Evolutionary conservation across 768 basidiomycete genomes (phyloP), one percentile per base, ranked within the genome.

Genomic region (Obba rivulosa): DNA sequence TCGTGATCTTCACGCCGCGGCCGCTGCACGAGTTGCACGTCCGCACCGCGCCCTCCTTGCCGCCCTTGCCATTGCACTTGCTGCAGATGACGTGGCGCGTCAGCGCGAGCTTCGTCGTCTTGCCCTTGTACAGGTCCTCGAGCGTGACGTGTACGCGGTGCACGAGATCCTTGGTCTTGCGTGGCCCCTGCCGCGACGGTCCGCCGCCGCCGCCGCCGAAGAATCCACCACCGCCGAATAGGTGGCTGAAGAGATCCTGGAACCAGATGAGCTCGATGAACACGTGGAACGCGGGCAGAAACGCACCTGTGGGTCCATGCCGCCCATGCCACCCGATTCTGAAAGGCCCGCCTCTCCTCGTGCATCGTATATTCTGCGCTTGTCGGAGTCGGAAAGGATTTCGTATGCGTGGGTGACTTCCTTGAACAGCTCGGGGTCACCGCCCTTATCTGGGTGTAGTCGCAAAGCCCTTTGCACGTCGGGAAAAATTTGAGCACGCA

Each of bases 51-150:
- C 95, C 96, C 16, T 96, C 94, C 70, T 98, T 98, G 48, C 96
- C 96, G 41, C 96, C 96, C 65, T 88, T 92, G 60, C 96, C 96
- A 58, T 86, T 86, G 72, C 96, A 99, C 63, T 92, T 92, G 48
- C 74, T 65, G 70, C 96, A 99, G 61, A 98, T 87, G 54, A 93
- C 79, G 60, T 95, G 96, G 54, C 95, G 90, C 17, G 93, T 96
- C 39, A 99, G 77, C 36, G 96, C 91, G 50, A 99, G 88, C 69
- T 98, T 98, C 39, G 94, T 92, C 3, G 92, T 95, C 71, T 98
- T 99, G 69, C 96, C 95, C 68, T 90, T 93, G 82, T 97, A 98
- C 3, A 99, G 81, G 66, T 99, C 96, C 69, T 98, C 95, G 54
- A 99, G 83, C n/a, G 92, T 82, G 61, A 97, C 93, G 62, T 87